Base-by-base conservation (phyloP, 345 rosid genomes). In the Sisymbrium irio region DNA sequence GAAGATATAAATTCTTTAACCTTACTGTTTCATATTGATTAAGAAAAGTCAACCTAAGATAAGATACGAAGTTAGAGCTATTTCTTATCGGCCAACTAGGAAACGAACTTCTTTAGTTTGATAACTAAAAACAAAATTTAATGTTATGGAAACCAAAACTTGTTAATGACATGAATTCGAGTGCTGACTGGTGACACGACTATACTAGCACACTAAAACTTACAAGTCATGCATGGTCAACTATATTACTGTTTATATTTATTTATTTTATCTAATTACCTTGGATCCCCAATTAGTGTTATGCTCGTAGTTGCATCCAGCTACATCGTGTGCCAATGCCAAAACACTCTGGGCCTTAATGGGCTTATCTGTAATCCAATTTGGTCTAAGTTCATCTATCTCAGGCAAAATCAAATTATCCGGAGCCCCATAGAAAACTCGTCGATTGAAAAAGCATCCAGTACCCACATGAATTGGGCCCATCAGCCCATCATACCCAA, bases 271-370 rank as follows among this genome's bases (percentile, higher is more conserved):
- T n/a, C 22, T 55, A 14, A 54, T 54, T 32, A 58, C 98, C 89
- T 83, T 79, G 2, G 77, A 77, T 37, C 93, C 98, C 98, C 97
- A 90, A 0, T 36, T 11, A 19, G 95, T 81, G 12, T 78, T 75
- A 28, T 18, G 54, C 81, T 93, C 98, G 59, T 75, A 90, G 44
- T 77, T 49, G 70, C 86, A 84, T 14, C 84, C 67, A 5, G 89
- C 85, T 2, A 89, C 96, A 2, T 70, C 60, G 32, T 81, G 82
- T 9, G 93, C 95, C 75, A 82, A 14, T 6, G 76, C 75, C 73
- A 85, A 13, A 54, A 62, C 14, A 12, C 69, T 42, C 2, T 20
- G 63, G 0, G 83, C 66, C 0, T 39, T 74, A 13, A 84, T 78
- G 6, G 86, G 78, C 36, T 67, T 75, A n/a, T 68, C 28, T 0